phyloP scores from a whole-genome alignment of 305 asterid genomes.

The Caryopteris hybrid region DNA sequence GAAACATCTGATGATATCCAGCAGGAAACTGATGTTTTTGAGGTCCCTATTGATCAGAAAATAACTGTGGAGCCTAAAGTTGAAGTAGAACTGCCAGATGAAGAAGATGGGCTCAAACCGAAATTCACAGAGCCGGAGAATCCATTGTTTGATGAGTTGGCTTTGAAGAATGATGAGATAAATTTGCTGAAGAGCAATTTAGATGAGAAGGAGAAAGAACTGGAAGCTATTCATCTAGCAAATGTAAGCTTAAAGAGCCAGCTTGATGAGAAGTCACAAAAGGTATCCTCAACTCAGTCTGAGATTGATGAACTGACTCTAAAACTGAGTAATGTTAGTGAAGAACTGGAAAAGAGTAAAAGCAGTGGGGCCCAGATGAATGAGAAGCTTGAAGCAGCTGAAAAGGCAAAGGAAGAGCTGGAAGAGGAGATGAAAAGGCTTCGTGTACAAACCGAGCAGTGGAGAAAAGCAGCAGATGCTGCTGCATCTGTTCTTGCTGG shows the following conservation, averaged over 20 bases:
- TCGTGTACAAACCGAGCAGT: slow-evolving; percentile 82
- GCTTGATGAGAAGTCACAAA: slow-evolving; percentile 38
- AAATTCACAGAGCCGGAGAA: slow-evolving; percentile 25
- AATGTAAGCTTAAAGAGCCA: slow-evolving; percentile 47
- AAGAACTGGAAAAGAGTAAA: slow-evolving; percentile 63
- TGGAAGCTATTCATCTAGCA: slow-evolving; percentile 34
- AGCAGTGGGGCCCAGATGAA: slow-evolving; percentile 16
- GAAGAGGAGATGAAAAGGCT: slow-evolving; percentile 80
- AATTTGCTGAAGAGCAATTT: slow-evolving; percentile 32
- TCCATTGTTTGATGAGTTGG: slow-evolving; percentile 34
- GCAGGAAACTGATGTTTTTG: slow-evolving; percentile 81
- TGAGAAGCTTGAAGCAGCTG: slow-evolving; percentile 49
- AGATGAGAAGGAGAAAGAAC: slow-evolving; percentile 55
- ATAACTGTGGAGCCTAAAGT: slow-evolving; percentile 28
- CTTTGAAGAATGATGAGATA: slow-evolving; percentile 49
- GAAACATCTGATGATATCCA: slow-evolving; percentile 42
- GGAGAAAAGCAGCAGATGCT: slow-evolving; percentile 99
- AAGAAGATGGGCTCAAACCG: slow-evolving; percentile 38
- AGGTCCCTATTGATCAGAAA: slow-evolving; percentile 51
- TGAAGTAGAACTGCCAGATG: slow-evolving; percentile 16
- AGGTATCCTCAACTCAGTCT: slow-evolving; percentile 39
- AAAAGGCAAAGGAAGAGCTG: slow-evolving; percentile 52
- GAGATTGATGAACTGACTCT: slow-evolving; percentile 38
- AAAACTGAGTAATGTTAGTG: slow-evolving; percentile 28
- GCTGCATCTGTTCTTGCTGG: slow-evolving; percentile 85